Conservation (phyloP, 2,329 filamentous ascomycete genomes). For the Phialophora chinensis region DNA sequence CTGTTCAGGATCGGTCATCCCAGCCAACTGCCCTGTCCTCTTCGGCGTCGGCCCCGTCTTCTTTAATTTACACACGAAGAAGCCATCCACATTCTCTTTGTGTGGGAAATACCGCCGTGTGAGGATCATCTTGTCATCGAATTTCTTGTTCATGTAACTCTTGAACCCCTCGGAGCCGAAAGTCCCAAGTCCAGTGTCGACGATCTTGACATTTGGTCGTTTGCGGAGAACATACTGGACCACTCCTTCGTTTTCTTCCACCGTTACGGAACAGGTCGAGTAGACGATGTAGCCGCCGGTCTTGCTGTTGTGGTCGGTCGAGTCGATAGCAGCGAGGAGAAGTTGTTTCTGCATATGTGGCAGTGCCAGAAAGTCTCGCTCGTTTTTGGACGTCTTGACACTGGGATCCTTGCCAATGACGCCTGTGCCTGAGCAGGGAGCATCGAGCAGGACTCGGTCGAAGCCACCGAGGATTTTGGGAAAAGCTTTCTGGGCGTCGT, state of each 20-base stretch:
- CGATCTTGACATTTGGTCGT: constrained; percentile 90
- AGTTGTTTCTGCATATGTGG: constrained; percentile 96
- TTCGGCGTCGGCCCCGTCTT: constrained; percentile 79
- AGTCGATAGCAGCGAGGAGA: constrained; percentile 90
- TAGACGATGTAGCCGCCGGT: constrained; percentile 96
- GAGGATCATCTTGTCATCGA: constrained; percentile 81
- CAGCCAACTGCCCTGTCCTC: constrained; percentile 29
- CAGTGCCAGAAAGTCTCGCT: constrained; percentile 89
- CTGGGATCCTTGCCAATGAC: constrained; percentile 97
- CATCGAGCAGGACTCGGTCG: constrained; percentile 90
- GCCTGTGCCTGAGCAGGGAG: constrained; percentile 93
- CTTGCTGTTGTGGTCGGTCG: constrained; percentile 86
- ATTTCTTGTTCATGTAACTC: constrained; percentile 87
- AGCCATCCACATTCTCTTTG: constrained; percentile 93
- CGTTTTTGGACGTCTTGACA: constrained; percentile 98
- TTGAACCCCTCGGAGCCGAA: constrained; percentile 95
- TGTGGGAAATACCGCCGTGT: constrained; percentile 89
- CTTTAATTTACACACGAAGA: constrained; percentile 97
- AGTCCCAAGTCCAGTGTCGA: constrained; percentile 79
- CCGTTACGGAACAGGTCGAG: constrained; percentile 92
- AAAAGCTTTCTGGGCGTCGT: constrained; percentile 86
- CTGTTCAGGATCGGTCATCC: constrained; percentile 41
- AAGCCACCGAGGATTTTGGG: constrained; percentile 95
- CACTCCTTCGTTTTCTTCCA: constrained; percentile 92
- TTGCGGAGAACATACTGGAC: constrained; percentile 92